Conservation (phyloP, 768 basidiomycete genomes). For the Suillus cothurnatus region DNA sequence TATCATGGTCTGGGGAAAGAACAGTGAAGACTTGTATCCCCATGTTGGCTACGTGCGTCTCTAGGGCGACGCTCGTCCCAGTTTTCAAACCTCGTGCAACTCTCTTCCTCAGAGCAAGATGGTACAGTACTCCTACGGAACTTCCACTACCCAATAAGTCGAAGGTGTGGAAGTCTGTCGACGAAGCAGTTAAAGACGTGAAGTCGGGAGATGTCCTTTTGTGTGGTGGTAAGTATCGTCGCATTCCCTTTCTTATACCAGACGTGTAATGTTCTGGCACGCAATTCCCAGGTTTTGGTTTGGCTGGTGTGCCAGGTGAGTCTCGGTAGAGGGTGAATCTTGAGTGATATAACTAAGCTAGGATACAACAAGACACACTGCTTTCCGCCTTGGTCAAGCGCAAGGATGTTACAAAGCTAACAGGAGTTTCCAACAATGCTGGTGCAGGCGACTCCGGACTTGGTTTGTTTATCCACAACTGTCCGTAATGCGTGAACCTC, state of each 20-base stretch:
- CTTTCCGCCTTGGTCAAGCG: conserved; percentile 76
- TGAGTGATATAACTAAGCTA: neutral
- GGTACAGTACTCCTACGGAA: conserved; percentile 28
- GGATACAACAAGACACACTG: conserved; percentile 65
- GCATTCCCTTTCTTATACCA: conserved; percentile 8
- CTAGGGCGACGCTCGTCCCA: conserved; percentile 18
- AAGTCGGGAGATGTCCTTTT: conserved; percentile 79
- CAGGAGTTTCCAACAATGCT: conserved; percentile 88
- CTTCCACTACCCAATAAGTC: conserved; percentile 38
- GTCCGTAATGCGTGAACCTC: neutral
- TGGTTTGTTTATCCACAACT: conserved; percentile 41
- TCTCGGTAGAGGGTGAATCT: neutral
- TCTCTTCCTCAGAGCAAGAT: conserved; percentile 16
- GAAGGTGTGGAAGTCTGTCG: conserved; percentile 82
- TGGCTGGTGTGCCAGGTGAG: conserved; percentile 85
- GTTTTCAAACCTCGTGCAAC: conserved; percentile 19
- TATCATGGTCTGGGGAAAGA: neutral
- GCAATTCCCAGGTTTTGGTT: conserved; percentile 70
- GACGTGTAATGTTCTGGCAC: neutral
- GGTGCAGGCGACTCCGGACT: conserved; percentile 72
- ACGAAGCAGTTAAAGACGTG: conserved; percentile 82
- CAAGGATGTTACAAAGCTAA: conserved; percentile 72
- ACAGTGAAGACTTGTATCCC: neutral
- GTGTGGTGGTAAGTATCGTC: conserved; percentile 68
- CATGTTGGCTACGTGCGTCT: conserved; percentile 26